Conservation (phyloP, 2,329 filamentous ascomycete genomes). For the Thyridium curvatum region DNA sequence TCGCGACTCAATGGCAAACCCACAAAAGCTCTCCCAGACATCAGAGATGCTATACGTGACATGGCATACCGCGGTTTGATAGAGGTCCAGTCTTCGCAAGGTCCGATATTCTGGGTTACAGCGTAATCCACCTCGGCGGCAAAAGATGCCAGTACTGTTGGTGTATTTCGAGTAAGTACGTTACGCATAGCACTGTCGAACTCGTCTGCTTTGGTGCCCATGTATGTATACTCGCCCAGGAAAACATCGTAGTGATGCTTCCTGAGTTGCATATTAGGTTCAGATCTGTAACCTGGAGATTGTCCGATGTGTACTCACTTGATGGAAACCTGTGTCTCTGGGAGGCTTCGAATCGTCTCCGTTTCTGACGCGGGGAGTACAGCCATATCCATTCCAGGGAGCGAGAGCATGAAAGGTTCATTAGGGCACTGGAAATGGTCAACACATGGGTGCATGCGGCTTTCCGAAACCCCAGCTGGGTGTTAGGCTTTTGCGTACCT, state of each 20-base stretch:
- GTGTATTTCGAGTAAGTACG: conserved; percentile 4
- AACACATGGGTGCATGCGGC: no score
- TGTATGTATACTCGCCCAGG: conserved; percentile 9
- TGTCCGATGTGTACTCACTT: no score
- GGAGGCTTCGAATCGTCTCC: no score
- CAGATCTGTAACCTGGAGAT: no score
- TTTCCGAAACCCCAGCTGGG: no score
- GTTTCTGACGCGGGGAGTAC: no score
- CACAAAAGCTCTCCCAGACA: conserved; percentile 21
- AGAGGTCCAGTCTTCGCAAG: conserved; percentile 10
- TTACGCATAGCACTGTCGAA: conserved; percentile 5
- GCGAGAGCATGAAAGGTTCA: no score
- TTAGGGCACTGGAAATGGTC: no score
- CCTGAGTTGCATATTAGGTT: no score
- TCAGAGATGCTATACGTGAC: conserved; percentile 17
- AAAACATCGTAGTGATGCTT: conserved; percentile 8
- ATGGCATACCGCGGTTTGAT: conserved; percentile 13
- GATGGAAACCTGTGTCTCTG: no score
- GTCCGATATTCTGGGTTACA: neutral
- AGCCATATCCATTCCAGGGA: no score
- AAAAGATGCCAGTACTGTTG: conserved; percentile 2
- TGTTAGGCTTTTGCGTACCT: no score
- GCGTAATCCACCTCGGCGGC: conserved; percentile 7
- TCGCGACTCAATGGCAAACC: conserved; percentile 19
- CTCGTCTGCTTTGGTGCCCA: conserved; percentile 3